Conservation (phyloP, 1,139 yeast genomes). For the Hyphopichia pseudoburtonii region DNA sequence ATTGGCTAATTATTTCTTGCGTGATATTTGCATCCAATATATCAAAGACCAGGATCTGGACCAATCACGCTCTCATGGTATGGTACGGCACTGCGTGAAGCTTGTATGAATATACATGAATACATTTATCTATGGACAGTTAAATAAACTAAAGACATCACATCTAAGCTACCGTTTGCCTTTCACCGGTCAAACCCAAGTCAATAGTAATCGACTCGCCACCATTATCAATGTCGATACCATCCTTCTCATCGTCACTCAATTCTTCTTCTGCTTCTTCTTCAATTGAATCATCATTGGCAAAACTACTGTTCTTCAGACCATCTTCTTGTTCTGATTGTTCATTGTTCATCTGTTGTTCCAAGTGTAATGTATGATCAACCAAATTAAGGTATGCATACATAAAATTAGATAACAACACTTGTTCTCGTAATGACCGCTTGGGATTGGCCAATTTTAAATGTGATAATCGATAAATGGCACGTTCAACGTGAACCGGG, state of each 20-base stretch:
- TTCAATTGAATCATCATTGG: slow-evolving; percentile 9
- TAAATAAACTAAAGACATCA: no score
- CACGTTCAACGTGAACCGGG: slow-evolving; percentile 94
- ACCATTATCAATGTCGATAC: background rate
- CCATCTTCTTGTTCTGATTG: slow-evolving; percentile 12
- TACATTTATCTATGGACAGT: no score
- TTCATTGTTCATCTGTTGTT: slow-evolving; percentile 43
- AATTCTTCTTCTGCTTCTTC: slow-evolving; percentile 13
- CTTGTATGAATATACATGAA: no score
- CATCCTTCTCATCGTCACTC: slow-evolving; percentile 9
- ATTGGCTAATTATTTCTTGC: no score
- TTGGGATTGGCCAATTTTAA: slow-evolving; percentile 91
- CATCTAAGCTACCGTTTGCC: no score
- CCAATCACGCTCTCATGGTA: no score
- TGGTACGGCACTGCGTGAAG: no score
- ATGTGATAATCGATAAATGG: slow-evolving; percentile 89
- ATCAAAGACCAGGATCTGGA: no score
- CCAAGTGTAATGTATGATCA: slow-evolving; percentile 80
- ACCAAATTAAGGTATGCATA: slow-evolving; percentile 93
- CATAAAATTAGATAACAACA: slow-evolving; percentile 91
- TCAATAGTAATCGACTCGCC: slow-evolving; percentile 17
- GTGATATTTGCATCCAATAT: no score
- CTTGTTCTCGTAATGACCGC: slow-evolving; percentile 88
- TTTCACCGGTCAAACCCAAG: slow-evolving; percentile 14
- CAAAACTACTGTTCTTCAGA: slow-evolving; percentile 9